Evolutionary conservation across 768 basidiomycete species (phyloP).

Genomic region (Boletus rubescentipes): DNA sequence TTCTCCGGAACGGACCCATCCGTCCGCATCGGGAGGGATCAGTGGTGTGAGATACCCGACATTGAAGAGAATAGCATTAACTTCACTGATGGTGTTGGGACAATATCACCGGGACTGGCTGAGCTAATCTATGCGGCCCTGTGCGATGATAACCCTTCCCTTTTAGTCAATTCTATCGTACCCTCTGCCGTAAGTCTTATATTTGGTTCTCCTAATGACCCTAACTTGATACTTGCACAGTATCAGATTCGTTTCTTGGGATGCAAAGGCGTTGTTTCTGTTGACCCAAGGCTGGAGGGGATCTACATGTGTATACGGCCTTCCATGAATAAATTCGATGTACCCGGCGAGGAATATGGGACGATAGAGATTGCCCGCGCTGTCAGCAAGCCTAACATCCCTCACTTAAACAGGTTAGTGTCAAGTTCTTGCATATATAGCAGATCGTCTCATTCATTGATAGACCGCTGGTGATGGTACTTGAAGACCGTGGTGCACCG

Average conservation of each 20-base stretch:
- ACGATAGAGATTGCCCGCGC: slow-evolving; percentile 73
- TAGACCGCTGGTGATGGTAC: slow-evolving; percentile 73
- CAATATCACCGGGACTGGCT: slow-evolving; percentile 61
- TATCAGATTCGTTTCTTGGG: slow-evolving; percentile 84
- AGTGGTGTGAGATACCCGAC: slow-evolving; percentile 69
- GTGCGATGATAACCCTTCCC: slow-evolving; percentile 42
- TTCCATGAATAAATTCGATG: slow-evolving; percentile 77
- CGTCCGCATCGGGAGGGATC: slow-evolving; percentile 47
- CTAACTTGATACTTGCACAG: slow-evolving; percentile 29
- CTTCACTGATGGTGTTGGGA: slow-evolving; percentile 81
- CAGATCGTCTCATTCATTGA: neutral
- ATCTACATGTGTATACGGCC: slow-evolving; percentile 67
- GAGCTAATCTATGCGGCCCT: slow-evolving; percentile 59
- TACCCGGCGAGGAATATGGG: slow-evolving; percentile 45
- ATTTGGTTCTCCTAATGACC: neutral
- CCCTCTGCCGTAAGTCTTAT: slow-evolving; percentile 60
- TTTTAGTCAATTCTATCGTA: slow-evolving; percentile 35
- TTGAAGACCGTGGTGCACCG: slow-evolving; percentile 72
- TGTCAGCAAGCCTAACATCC: slow-evolving; percentile 56
- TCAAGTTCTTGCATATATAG: neutral
- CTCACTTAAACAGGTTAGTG: slow-evolving; percentile 77
- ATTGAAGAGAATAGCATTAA: slow-evolving; percentile 43
- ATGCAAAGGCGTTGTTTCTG: slow-evolving; percentile 76
- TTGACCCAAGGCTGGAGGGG: slow-evolving; percentile 55
- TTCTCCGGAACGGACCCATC: slow-evolving; percentile 82